These are phyloP conservation scores for Metschnikowia proteae DNA, from an alignment of 805 yeast genomes.

Conservation along the genomic window DNA sequence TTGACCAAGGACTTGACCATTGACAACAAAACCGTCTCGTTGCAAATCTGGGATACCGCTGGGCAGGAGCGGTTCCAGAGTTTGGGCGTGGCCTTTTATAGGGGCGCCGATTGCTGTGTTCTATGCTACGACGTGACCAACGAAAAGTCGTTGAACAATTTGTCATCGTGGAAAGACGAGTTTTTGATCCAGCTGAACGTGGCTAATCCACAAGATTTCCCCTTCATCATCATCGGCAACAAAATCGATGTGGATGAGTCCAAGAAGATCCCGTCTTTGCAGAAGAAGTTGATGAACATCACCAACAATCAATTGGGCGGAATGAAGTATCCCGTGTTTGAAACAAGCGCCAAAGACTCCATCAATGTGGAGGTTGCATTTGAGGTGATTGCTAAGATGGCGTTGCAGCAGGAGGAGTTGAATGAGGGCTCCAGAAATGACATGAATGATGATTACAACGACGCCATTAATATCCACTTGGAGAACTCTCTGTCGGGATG, in stretches of 20 bases:
- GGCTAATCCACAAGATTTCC: slow-evolving; percentile 90
- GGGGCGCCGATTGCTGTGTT: slow-evolving; percentile 98
- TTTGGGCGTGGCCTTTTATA: slow-evolving; percentile 91
- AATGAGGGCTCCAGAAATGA: slow-evolving; percentile 69
- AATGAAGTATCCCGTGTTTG: slow-evolving; percentile 75
- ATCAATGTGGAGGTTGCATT: slow-evolving; percentile 94
- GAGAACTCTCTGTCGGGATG: slow-evolving; percentile 78
- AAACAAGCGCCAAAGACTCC: slow-evolving; percentile 96
- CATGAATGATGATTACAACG: slow-evolving; percentile 79
- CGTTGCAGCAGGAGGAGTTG: slow-evolving; percentile 90
- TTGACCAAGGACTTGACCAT: slow-evolving; percentile 84
- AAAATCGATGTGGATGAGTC: slow-evolving; percentile 92
- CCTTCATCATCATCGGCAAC: slow-evolving; percentile 92
- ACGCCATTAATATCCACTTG: slow-evolving; percentile 91
- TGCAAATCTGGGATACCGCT: slow-evolving; percentile 64
- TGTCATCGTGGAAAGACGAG: slow-evolving; percentile 93
- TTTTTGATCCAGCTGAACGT: slow-evolving; percentile 91
- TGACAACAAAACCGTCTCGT: slow-evolving; percentile 76
- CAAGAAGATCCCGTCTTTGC: slow-evolving; percentile 64
- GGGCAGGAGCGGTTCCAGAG: slow-evolving; percentile 84
- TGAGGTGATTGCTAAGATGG: slow-evolving; percentile 93
- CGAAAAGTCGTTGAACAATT: slow-evolving; percentile 84
- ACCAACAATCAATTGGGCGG: slow-evolving; percentile 54
- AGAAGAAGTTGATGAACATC: slow-evolving; percentile 48
- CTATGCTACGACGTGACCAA: slow-evolving; percentile 94